phyloP scores from a whole-genome alignment of 2,329 filamentous ascomycete species.

The Pleoardoris graminearum region DNA sequence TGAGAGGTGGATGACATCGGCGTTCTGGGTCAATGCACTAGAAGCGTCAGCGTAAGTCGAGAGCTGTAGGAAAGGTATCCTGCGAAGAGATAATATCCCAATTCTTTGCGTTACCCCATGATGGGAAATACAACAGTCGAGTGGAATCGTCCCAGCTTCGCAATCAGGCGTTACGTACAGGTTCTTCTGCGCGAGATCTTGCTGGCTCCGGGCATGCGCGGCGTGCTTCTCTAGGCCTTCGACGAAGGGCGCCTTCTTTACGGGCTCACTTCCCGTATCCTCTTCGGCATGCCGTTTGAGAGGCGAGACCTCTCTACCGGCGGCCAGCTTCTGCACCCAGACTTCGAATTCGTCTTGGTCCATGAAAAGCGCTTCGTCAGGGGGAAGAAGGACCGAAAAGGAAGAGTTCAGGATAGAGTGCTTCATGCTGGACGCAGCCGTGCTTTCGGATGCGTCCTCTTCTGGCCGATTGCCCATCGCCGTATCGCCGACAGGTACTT shows the following conservation, averaged over 20 bases:
- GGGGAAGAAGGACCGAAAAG: slow-evolving; percentile 29
- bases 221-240: slow-evolving; percentile 22
- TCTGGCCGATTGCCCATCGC: not conserved
- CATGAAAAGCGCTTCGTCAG: slow-evolving; percentile 22
- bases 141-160: too few species aligned
- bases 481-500: not conserved
- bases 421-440: not conserved
- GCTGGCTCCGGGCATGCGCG: slow-evolving; percentile 14
- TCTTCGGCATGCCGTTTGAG: slow-evolving; percentile 18
- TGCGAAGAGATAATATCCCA: too few species aligned
- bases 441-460: not conserved
- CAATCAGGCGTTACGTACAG: too few species aligned
- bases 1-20: slow-evolving; percentile 54
- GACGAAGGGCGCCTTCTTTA: slow-evolving; percentile 27
- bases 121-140: too few species aligned
- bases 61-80: too few species aligned
- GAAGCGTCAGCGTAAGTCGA: too few species aligned
- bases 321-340: slow-evolving; percentile 16
- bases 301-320: not conserved
- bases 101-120: too few species aligned
- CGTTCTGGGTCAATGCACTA: slow-evolving; percentile 61
- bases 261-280: slow-evolving; percentile 13
- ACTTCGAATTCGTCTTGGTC: slow-evolving; percentile 24
- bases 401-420: slow-evolving; percentile 27
- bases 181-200: slow-evolving; percentile 36